phyloP scores from a whole-genome alignment of 306 rosid species.

The Trifolium fragiferum region DNA sequence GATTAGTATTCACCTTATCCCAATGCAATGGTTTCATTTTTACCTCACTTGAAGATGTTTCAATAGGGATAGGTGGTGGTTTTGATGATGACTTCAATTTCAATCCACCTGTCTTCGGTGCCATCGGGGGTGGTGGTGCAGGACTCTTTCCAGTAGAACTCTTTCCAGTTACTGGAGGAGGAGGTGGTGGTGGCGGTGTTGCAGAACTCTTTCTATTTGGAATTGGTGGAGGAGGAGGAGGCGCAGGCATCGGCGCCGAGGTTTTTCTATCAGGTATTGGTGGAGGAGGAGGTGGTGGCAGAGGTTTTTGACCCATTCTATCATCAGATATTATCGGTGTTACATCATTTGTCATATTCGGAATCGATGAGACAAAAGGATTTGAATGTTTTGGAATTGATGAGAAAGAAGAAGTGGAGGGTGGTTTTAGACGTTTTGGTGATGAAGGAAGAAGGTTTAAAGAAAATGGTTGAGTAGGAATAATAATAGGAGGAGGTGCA shows the following conservation, averaged over 20 bases:
- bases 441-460: slow-evolving; percentile 46
- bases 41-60: slow-evolving; percentile 49
- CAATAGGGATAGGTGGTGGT: slow-evolving; percentile 55
- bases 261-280: slow-evolving; percentile 13
- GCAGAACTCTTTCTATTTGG: slow-evolving; percentile 11
- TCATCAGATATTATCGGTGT: slow-evolving; percentile 25
- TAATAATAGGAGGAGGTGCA: slow-evolving; percentile 40
- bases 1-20: slow-evolving; percentile 81
- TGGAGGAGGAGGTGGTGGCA: slow-evolving; percentile 33
- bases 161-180: slow-evolving; percentile 38
- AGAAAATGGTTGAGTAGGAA: slow-evolving; percentile 37
- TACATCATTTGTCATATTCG: background rate
- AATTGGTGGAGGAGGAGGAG: slow-evolving; percentile 48
- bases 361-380: slow-evolving; percentile 28
- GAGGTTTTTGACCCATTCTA: slow-evolving; percentile 17
- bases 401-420: slow-evolving; percentile 51
- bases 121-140: slow-evolving; percentile 49
- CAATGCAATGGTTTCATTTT: slow-evolving; percentile 87
- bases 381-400: slow-evolving; percentile 38
- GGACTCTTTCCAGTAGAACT: slow-evolving; percentile 36
- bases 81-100: slow-evolving; percentile 57
- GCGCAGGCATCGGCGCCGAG: background rate
- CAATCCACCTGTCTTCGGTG: slow-evolving; percentile 50
- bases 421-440: slow-evolving; percentile 15
- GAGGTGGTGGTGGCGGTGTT: slow-evolving; percentile 38